Evolutionary conservation across 202 grass and related monocot species (phyloP), one percentile per base, ranked within the genome.

Genomic region (Zizania palustris): DNA sequence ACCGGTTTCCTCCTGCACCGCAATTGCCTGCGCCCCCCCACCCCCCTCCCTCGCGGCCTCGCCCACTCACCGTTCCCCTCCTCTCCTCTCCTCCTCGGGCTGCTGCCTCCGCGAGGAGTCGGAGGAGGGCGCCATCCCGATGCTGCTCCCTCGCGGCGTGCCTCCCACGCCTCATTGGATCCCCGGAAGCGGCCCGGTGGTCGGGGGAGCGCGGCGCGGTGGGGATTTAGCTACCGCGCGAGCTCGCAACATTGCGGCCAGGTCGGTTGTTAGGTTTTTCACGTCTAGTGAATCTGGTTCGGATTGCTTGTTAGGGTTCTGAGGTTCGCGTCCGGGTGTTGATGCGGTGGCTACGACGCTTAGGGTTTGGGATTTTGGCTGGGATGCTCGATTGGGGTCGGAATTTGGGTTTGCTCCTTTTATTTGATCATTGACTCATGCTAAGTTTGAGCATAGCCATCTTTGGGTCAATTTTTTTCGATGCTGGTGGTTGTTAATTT

Each of bases 121-220:
- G 4, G 53, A 67, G 13, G 53, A 28, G n/a, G 54, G 69, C 81
- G 65, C 65, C 66, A 16, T 38, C 56, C 19, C 48, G 69, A 39
- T 39, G 46, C 69, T 55, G 50, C 5, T 14, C 1, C 34, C 11
- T 4, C 45, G 11, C 43, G 13, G 12, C 41, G 12, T 63, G 38
- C 41, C 14, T 5, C 72, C 19, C 21, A 1, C 72, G 35, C 72
- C 73, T 78, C 82, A 63, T 64, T 78, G 73, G 74, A 65, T 78
- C 74, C 74, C 58, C 2, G 11, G 37, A 44, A 55, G 45, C 39
- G 44, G 6, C 16, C 44, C 18, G 37, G 33, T 48, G 7, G 38
- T 0, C 6, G 7, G 65, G 72, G 43, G 4, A 0, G 16, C 16
- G 51, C 3, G 5, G 10, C 4, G 70, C 22, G 35, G 9, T 1